Percentiles rank a stretch among this genome's conserved stretches.
phyloP scores from a whole-genome alignment of 495 filamentous ascomycete genomes.

The Parachaetomium inaequale region DNA sequence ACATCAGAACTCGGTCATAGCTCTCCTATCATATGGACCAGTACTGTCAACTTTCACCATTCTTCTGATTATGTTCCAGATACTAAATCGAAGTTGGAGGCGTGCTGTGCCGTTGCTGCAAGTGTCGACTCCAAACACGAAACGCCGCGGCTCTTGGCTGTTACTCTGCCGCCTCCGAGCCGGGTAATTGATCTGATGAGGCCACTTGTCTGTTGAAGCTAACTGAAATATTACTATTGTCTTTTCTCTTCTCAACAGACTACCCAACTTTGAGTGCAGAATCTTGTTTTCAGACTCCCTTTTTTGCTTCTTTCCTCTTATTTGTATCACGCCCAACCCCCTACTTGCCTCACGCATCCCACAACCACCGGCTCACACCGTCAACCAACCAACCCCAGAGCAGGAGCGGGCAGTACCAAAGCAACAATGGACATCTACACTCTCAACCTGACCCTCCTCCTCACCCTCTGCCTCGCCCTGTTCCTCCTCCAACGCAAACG shows the following conservation, averaged over 20 bases:
- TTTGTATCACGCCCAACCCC: neutral
- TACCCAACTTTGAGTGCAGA: neutral
- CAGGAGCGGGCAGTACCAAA: neutral
- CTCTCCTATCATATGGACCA: neutral
- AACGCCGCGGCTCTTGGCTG: neutral
- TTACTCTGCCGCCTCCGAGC: constrained; percentile 9
- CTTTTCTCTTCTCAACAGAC: neutral
- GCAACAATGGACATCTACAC: constrained; percentile 1
- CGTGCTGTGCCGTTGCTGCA: neutral
- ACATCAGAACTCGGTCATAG: neutral
- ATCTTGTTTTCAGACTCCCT: neutral
- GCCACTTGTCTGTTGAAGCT: constrained; percentile 8
- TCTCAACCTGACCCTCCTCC: neutral
- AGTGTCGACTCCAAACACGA: neutral
- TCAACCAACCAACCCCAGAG: neutral
- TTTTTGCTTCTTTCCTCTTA: neutral
- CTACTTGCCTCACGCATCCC: neutral
- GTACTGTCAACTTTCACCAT: neutral
- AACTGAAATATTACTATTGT: neutral
- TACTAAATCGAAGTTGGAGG: neutral
- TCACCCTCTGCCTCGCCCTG: neutral
- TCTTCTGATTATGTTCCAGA: neutral
- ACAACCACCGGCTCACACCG: neutral
- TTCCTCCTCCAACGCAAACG: neutral
- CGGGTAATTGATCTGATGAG: constrained; percentile 16